Evolutionary conservation across 305 asterid species (phyloP).

Genomic region (Fraxinus latifolia): DNA sequence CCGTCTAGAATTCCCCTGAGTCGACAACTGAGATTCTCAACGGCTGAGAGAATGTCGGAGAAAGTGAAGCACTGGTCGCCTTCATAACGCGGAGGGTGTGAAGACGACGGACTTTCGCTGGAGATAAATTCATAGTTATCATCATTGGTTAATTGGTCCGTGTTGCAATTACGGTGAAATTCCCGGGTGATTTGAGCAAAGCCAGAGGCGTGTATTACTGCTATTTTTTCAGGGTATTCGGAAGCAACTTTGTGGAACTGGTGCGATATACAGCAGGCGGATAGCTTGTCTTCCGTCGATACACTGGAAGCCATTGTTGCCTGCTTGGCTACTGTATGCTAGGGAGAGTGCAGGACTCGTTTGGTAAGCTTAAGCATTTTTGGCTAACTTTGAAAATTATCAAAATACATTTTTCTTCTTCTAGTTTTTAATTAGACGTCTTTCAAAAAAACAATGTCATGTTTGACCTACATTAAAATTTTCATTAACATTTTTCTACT

Average conservation of each 20-base stretch:
- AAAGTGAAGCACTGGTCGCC: slow-evolving; percentile 48
- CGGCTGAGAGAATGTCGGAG: slow-evolving; percentile 36
- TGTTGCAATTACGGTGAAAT: slow-evolving; percentile 21
- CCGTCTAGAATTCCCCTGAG: slow-evolving; percentile 56
- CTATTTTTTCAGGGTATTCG: slow-evolving; percentile 52
- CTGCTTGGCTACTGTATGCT: neutral
- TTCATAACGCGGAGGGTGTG: slow-evolving; percentile 31
- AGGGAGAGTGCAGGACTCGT: neutral
- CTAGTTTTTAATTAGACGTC: too few species aligned
- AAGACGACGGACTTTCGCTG: slow-evolving; percentile 4
- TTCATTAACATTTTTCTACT: too few species aligned
- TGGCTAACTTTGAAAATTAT: neutral
- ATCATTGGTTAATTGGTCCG: neutral
- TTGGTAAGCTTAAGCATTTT: neutral
- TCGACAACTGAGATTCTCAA: slow-evolving; percentile 39
- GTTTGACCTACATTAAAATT: too few species aligned
- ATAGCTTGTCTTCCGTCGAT: slow-evolving; percentile 24
- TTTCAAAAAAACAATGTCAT: too few species aligned
- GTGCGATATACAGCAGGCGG: slow-evolving; percentile 77
- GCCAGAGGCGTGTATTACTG: slow-evolving; percentile 70
- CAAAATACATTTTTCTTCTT: too few species aligned
- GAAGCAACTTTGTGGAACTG: slow-evolving; percentile 57
- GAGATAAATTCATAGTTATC: slow-evolving; percentile 19
- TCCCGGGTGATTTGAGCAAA: slow-evolving; percentile 43
- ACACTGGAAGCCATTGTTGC: slow-evolving; percentile 25